These are phyloP conservation scores for Dipodascopsis tothii DNA, from an alignment of 805 yeast genomes.

Conservation along the genomic window DNA sequence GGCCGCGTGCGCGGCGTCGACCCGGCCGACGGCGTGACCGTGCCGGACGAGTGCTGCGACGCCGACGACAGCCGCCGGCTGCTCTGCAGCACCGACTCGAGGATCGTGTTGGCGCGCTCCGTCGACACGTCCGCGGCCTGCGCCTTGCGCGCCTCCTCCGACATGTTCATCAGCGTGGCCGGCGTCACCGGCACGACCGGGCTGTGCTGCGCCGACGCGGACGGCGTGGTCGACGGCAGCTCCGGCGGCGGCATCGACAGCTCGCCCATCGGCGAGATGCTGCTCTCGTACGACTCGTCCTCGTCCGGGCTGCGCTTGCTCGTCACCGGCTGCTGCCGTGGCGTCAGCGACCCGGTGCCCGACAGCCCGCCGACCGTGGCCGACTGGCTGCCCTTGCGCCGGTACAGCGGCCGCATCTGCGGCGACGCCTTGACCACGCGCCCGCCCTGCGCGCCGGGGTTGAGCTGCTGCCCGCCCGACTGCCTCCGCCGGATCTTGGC, in stretches of 20 bases:
- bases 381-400: not conserved
- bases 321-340: not conserved
- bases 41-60: constrained; percentile 4
- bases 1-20: constrained; percentile 22
- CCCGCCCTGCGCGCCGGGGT: not conserved
- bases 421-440: not conserved
- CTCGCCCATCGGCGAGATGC: not conserved
- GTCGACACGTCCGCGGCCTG: constrained; percentile 19
- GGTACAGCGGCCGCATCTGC: not conserved
- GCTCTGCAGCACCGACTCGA: constrained; percentile 18
- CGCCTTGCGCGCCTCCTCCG: no score
- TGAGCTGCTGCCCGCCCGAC: not conserved
- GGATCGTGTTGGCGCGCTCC: constrained; percentile 18
- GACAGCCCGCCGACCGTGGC: not conserved
- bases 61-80: constrained; percentile 21
- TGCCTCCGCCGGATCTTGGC: not conserved
- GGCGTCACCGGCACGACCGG: constrained; percentile 29
- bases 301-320: not conserved
- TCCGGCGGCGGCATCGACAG: not conserved
- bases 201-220: not conserved
- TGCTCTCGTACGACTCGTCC: not conserved
- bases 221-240: not conserved
- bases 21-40: not conserved
- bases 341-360: not conserved
- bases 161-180: constrained; percentile 29